These are phyloP conservation scores for Aspergillus ellipticus DNA, from an alignment of 495 filamentous ascomycete genomes.

Conservation along the genomic window DNA sequence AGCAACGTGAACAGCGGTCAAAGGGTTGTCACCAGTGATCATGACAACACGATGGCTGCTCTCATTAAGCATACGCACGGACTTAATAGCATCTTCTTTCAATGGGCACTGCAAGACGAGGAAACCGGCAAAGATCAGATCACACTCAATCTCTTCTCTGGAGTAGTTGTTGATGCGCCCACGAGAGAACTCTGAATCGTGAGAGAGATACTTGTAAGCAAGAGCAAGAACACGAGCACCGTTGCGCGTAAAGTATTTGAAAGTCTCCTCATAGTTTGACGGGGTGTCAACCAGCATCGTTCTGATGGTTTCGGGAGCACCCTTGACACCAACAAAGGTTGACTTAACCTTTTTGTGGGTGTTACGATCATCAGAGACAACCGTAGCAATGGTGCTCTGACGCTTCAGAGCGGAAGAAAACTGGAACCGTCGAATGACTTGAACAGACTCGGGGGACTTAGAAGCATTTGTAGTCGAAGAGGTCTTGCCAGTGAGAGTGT, in stretches of 20 bases:
- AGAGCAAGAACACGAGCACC: conserved; percentile 91
- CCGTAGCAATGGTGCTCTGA: conserved; percentile 87
- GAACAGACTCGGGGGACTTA: conserved; percentile 60
- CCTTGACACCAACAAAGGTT: conserved; percentile 93
- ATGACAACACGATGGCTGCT: conserved; percentile 98
- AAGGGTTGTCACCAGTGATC: conserved; percentile 98
- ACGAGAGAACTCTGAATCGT: conserved; percentile 74
- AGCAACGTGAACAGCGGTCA: conserved; percentile 95
- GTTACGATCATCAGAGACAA: conserved; percentile 62
- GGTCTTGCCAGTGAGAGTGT: conserved; percentile 59
- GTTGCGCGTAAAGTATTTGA: conserved; percentile 94
- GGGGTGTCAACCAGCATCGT: conserved; percentile 84
- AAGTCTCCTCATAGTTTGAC: conserved; percentile 93
- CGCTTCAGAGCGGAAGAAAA: conserved; percentile 96
- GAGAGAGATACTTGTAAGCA: conserved; percentile 84
- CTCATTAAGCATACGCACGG: conserved; percentile 96
- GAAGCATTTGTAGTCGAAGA: conserved; percentile 43
- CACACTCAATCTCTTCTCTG: conserved; percentile 85
- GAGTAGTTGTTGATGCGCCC: conserved; percentile 86
- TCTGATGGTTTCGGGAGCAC: conserved; percentile 92
- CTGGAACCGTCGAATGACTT: conserved; percentile 94
- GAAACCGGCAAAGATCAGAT: conserved; percentile 88
- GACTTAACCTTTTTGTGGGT: conserved; percentile 68
- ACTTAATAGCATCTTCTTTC: conserved; percentile 92
- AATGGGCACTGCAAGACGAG: conserved; percentile 91